Conservation (phyloP, 2,329 filamentous ascomycete species). For the Sclerotinia trifoliorum region DNA sequence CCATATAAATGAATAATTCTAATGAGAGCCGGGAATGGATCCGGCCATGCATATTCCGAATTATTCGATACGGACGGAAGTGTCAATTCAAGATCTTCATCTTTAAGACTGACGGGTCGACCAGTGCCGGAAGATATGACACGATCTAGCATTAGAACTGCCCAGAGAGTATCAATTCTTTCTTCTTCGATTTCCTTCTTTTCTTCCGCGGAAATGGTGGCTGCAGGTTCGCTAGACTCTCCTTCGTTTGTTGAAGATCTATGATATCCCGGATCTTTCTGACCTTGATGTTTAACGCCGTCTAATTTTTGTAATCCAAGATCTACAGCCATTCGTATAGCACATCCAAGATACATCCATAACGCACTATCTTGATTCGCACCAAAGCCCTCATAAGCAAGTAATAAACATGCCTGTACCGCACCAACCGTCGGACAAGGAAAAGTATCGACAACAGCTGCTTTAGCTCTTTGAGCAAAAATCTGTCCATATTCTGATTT, state of each 20-base stretch:
- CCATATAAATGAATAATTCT: conserved; percentile 85
- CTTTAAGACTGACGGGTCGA: conserved; percentile 76
- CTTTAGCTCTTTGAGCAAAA: conserved; percentile 79
- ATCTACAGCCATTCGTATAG: conserved; percentile 79
- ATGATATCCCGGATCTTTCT: conserved; percentile 39
- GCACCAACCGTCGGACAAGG: conserved; percentile 79
- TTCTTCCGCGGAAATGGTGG: conserved; percentile 49
- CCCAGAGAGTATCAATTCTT: conserved; percentile 84
- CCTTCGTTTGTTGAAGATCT: conserved; percentile 43
- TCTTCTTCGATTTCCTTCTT: conserved; percentile 70
- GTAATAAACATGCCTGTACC: conserved; percentile 77
- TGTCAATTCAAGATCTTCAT: conserved; percentile 79
- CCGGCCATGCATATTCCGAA: conserved; percentile 57
- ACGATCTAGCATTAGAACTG: conserved; percentile 82
- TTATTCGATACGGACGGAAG: conserved; percentile 60
- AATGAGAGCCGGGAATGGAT: conserved; percentile 76
- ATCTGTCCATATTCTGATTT: conserved; percentile 70
- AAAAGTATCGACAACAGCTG: conserved; percentile 79
- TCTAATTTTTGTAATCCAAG: conserved; percentile 79
- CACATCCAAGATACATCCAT: conserved; percentile 90
- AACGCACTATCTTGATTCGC: conserved; percentile 84
- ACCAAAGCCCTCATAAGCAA: conserved; percentile 88
- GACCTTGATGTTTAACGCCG: conserved; percentile 58
- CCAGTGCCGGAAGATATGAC: conserved; percentile 87
- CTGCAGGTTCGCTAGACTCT: conserved; percentile 44